Evolutionary conservation across 2,329 filamentous ascomycete species (phyloP).

Genomic region (Penicillium sp.): DNA sequence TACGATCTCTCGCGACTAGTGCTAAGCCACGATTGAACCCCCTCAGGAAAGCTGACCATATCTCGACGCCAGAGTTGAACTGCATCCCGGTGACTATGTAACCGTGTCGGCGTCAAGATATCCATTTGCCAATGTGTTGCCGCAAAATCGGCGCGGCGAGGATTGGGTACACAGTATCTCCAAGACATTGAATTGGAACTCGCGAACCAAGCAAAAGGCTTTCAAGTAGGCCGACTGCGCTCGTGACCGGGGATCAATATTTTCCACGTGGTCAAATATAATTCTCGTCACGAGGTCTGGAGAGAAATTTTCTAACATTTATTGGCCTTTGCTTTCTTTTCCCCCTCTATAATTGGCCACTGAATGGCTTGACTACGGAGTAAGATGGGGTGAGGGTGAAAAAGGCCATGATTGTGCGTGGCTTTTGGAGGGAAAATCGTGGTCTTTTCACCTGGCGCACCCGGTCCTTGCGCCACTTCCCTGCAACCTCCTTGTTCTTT

Average conservation of each 20-base stretch:
- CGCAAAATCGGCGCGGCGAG: conserved; percentile 39
- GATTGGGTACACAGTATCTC: conserved; percentile 49
- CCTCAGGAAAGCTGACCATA: conserved; percentile 35
- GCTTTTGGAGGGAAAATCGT: conserved; percentile 1
- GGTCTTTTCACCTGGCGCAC: conserved; percentile 1
- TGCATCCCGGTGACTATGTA: conserved; percentile 47
- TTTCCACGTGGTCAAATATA: too few species aligned
- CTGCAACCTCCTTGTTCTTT: too few species aligned
- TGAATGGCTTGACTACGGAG: conserved; percentile 5
- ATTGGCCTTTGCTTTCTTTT: background rate
- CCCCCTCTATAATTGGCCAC: conserved; percentile 4
- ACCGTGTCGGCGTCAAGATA: conserved; percentile 49
- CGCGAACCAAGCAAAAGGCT: conserved; percentile 42
- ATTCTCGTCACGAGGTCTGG: too few species aligned
- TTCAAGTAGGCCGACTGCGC: conserved; percentile 18
- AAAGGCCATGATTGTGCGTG: conserved; percentile 3
- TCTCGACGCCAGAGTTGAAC: conserved; percentile 35
- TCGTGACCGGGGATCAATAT: too few species aligned
- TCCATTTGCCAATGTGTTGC: conserved; percentile 47
- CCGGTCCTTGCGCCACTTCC: too few species aligned
- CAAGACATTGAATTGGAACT: conserved; percentile 48
- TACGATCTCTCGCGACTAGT: conserved; percentile 69
- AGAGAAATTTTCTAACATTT: too few species aligned
- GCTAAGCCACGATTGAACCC: conserved; percentile 96
- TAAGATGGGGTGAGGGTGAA: background rate